Evolutionary conservation across 441 rosid species (phyloP), one percentile per base, ranked within the genome.

Genomic region (Syzygium malaccense): DNA sequence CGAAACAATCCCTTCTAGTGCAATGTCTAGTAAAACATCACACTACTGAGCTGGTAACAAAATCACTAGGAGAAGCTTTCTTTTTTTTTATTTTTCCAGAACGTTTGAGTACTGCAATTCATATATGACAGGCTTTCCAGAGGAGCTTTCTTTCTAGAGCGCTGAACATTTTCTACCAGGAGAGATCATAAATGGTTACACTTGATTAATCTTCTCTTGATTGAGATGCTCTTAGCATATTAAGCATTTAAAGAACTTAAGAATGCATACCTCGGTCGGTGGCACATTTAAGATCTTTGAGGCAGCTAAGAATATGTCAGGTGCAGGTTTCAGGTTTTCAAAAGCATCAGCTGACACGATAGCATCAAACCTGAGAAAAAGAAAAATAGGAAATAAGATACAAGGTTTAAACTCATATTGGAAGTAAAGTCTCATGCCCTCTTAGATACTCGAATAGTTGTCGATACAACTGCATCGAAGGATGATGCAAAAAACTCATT

Each of bases 331-430:
- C 92, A 98, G 90, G 92, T 97, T 97, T 94, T 97, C 99, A 94
- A 98, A 98, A 87, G 97, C 98, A 92, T 98, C 99, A 87, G 99
- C 99, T 89, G 99, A 97, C 90, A 98, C 98, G 89, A 98, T 94
- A 87, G 99, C 99, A 93, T 98, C 97, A 48, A 98, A 98, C 99
- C 99, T 98, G 95, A 89, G 85, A 90, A 87, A 86, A 90, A 78
- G 87, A 88, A 86, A 85, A 84, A 41, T 86, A 20, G 85, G 89
- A 91, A 88, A 17, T 37, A 85, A 51, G 89, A 85, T 75, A 23
- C 51, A 75, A 41, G n/a, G n/a, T 55, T 14, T 30, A 85, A 55
- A 37, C 30, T 54, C 48, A 13, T 66, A 55, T 19, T 26, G 0
- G 45, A 85, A 32, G 64, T 55, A 33, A 55, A 56, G 30, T 55